phyloP scores from a whole-genome alignment of 1,139 yeast species.

The Debaryomyces sp. region DNA sequence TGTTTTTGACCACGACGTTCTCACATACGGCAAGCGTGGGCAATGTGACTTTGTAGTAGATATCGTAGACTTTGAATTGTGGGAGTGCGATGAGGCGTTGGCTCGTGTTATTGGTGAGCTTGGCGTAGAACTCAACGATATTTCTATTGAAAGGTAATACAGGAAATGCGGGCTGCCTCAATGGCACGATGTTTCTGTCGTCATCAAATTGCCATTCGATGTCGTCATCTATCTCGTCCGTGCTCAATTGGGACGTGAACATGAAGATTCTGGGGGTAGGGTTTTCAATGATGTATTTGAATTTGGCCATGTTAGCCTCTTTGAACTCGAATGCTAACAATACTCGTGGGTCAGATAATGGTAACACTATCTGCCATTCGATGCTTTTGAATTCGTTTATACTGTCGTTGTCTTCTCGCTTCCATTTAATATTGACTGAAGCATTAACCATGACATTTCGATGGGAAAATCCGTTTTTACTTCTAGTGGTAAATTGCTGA shows the following conservation, averaged over 20 bases:
- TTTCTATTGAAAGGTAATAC: constrained; percentile 66
- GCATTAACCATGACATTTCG: constrained; percentile 39
- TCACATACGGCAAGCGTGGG: constrained; percentile 52
- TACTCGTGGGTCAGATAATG: constrained; percentile 72
- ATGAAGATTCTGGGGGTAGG: constrained; percentile 72
- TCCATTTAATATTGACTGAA: constrained; percentile 36
- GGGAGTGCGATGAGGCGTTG: constrained; percentile 50
- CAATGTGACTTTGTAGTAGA: constrained; percentile 66
- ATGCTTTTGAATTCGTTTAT: constrained; percentile 31
- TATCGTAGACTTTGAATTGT: constrained; percentile 59
- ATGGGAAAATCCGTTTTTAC: constrained; percentile 43
- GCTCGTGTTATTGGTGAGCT: constrained; percentile 15
- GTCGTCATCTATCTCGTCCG: constrained; percentile 17
- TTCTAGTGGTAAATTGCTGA: constrained; percentile 37
- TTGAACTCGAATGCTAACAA: constrained; percentile 34
- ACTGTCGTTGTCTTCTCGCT: constrained; percentile 22
- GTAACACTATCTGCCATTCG: constrained; percentile 55
- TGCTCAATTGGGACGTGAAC: constrained; percentile 52
- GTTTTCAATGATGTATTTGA: constrained; percentile 65
- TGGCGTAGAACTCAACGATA: constrained; percentile 39
- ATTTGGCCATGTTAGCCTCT: constrained; percentile 13
- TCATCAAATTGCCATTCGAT: constrained; percentile 35
- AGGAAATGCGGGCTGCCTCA: constrained; percentile 42
- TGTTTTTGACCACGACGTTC: constrained; percentile 23
- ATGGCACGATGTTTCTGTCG: constrained; percentile 28